phyloP scores from a whole-genome alignment of 345 rosid genomes.

The Gossypium stocksii region DNA sequence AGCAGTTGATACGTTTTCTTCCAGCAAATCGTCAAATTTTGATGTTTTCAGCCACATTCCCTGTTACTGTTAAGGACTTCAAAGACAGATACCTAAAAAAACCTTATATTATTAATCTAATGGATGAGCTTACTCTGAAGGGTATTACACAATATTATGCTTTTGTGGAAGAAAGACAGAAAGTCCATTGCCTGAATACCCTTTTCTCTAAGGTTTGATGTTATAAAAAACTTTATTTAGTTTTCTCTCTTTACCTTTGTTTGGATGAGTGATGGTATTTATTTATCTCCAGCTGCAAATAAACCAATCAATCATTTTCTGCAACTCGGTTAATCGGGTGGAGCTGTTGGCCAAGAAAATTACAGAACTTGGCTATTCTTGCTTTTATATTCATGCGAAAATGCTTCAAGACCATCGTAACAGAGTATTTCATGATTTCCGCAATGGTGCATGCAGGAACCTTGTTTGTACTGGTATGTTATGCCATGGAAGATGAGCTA shows the following conservation, averaged over 20 bases:
- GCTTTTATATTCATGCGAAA: constrained; percentile 97
- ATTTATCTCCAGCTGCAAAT: constrained; percentile 80
- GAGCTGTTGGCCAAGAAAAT: constrained; percentile 98
- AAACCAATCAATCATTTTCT: constrained; percentile 96
- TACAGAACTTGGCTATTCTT: constrained; percentile 98
- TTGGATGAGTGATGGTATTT: constrained; percentile 7
- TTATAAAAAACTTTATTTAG: neutral
- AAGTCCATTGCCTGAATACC: constrained; percentile 98
- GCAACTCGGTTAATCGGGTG: constrained; percentile 98
- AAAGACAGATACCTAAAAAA: constrained; percentile 82
- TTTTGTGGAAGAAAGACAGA: constrained; percentile 99
- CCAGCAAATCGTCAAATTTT: constrained; percentile 79
- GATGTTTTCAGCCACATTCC: constrained; percentile 98
- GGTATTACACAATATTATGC: constrained; percentile 98
- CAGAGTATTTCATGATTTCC: constrained; percentile 98
- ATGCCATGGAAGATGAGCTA: neutral
- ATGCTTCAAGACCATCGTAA: constrained; percentile 99
- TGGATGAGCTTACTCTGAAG: constrained; percentile 97
- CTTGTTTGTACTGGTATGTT: constrained; percentile 96
- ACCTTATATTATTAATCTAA: constrained; percentile 91
- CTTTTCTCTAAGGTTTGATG: constrained; percentile 90
- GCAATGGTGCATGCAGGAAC: constrained; percentile 99
- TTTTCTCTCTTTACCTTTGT: neutral
- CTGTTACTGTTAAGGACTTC: constrained; percentile 96
- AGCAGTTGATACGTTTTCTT: constrained; percentile 86